Conservation (phyloP, 2,329 filamentous ascomycete genomes). For the Raffaelea ambrosiae region DNA sequence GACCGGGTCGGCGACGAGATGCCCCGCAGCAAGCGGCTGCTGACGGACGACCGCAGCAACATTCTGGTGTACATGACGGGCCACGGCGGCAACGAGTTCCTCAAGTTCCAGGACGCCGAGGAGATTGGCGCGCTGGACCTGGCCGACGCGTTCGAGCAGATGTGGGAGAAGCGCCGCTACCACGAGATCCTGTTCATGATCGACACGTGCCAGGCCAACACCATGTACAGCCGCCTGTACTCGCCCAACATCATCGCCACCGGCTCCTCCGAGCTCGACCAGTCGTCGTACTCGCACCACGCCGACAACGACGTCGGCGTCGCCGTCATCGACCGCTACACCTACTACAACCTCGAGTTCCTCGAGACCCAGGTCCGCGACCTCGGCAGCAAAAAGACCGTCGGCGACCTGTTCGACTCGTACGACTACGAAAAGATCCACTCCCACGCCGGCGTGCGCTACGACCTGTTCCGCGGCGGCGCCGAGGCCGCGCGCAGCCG, state of each 20-base stretch:
- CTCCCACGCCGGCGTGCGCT: constrained; percentile 81
- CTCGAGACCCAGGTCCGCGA: constrained; percentile 84
- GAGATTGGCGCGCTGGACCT: constrained; percentile 95
- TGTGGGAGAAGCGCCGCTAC: constrained; percentile 99
- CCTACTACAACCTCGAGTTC: constrained; percentile 97
- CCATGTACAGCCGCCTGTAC: constrained; percentile 98
- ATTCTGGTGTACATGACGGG: constrained; percentile 99
- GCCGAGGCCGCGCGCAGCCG: constrained; percentile 68
- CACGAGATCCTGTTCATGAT: constrained; percentile 99
- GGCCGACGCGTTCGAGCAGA: constrained; percentile 95
- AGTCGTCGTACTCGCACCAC: constrained; percentile 95
- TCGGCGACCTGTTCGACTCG: constrained; percentile 92
- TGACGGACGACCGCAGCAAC: constrained; percentile 93
- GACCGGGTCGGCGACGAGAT: constrained; percentile 93
- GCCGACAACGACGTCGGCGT: constrained; percentile 97
- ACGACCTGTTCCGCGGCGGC: constrained; percentile 88
- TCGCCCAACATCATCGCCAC: constrained; percentile 97
- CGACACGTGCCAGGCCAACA: constrained; percentile 98
- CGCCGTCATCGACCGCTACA: constrained; percentile 96
- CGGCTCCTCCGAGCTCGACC: constrained; percentile 89
- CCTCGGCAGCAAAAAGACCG: constrained; percentile 75
- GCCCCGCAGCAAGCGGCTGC: constrained; percentile 83
- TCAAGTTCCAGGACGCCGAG: constrained; percentile 97
- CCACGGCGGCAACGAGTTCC: constrained; percentile 92
- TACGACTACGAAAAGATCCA: constrained; percentile 95